phyloP scores from a whole-genome alignment of 352 stramenopile genomes.

The Phytophthora pisi region DNA sequence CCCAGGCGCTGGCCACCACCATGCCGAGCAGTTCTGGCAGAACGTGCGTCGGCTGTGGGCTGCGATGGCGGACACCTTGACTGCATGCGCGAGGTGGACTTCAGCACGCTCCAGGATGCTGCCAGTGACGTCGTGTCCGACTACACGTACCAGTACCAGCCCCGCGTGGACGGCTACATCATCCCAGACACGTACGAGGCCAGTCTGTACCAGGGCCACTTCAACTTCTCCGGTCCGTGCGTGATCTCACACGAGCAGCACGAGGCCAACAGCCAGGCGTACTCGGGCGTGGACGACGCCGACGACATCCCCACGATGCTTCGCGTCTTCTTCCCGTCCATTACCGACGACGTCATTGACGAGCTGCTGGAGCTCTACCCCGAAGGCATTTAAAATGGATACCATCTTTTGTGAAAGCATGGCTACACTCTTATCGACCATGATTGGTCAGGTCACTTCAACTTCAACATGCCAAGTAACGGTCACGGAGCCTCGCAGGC shows the following conservation, averaged over 20 bases:
- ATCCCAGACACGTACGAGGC: conserved; percentile 23
- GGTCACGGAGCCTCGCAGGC: background rate
- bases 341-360: conserved; percentile 24
- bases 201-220: conserved; percentile 24
- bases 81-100: conserved; percentile 21
- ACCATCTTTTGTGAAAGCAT: background rate
- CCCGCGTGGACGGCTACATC: conserved; percentile 26
- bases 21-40: conserved; percentile 23
- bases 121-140: conserved; percentile 16
- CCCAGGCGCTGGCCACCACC: conserved; percentile 14
- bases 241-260: conserved; percentile 20
- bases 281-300: conserved; percentile 10
- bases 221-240: conserved; percentile 19
- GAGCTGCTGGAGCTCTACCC: conserved; percentile 20
- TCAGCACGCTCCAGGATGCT: conserved; percentile 11
- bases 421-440: background rate
- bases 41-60: conserved; percentile 13
- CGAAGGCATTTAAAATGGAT: background rate
- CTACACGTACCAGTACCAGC: conserved; percentile 27
- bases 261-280: conserved; percentile 18
- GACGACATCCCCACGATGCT: conserved; percentile 16
- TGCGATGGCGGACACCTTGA: conserved; percentile 17
- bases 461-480: conserved; percentile 5
- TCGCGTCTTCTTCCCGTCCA: conserved; percentile 20
- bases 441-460: conserved; percentile 23